Percentiles rank a stretch among this genome's conserved stretches.
Evolutionary conservation across 2,329 filamentous ascomycete genomes (phyloP).

Genomic region (Stagonosporopsis chrysanthemi): DNA sequence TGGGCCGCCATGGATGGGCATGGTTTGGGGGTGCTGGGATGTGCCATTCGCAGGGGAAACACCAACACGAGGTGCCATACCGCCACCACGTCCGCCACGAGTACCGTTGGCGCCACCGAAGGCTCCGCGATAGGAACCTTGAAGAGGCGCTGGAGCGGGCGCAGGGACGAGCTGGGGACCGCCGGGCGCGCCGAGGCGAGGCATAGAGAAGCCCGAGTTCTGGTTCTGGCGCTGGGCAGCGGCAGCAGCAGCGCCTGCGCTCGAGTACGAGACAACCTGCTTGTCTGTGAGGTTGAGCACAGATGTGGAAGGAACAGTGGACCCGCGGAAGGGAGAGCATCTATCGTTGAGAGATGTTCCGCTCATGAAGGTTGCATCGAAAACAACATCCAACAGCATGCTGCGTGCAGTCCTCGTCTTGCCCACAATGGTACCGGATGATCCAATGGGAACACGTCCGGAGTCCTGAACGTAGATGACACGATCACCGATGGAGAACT

Average conservation of each 20-base stretch:
- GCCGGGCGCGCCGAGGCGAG: slow-evolving; percentile 63
- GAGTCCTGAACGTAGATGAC: slow-evolving; percentile 92
- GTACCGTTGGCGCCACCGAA: slow-evolving; percentile 56
- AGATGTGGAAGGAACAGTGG: slow-evolving; percentile 85
- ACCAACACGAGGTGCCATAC: slow-evolving; percentile 41
- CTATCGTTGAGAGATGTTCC: slow-evolving; percentile 90
- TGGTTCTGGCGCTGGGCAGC: slow-evolving; percentile 62
- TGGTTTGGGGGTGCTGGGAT: slow-evolving; percentile 40
- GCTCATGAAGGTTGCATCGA: slow-evolving; percentile 96
- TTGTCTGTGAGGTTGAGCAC: slow-evolving; percentile 86
- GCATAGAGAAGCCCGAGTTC: slow-evolving; percentile 60
- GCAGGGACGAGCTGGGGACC: slow-evolving; percentile 68
- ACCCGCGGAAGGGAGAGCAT: slow-evolving; percentile 91
- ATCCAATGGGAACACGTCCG: slow-evolving; percentile 92
- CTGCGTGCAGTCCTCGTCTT: slow-evolving; percentile 87
- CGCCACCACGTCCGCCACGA: slow-evolving; percentile 52
- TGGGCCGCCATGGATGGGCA: slow-evolving; percentile 52
- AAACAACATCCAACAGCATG: slow-evolving; percentile 87
- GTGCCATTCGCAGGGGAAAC: slow-evolving; percentile 35
- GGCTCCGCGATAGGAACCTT: slow-evolving; percentile 66
- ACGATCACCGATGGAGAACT: slow-evolving; percentile 84
- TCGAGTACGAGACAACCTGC: slow-evolving; percentile 76
- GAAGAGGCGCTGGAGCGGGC: slow-evolving; percentile 63
- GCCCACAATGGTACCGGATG: slow-evolving; percentile 91
- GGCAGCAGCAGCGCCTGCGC: slow-evolving; percentile 63